A percentile compares a stretch with the other conserved stretches of the same genome.
Evolutionary conservation across 2,329 filamentous ascomycete species (phyloP).

Genomic region (Aspergillus ustus): DNA sequence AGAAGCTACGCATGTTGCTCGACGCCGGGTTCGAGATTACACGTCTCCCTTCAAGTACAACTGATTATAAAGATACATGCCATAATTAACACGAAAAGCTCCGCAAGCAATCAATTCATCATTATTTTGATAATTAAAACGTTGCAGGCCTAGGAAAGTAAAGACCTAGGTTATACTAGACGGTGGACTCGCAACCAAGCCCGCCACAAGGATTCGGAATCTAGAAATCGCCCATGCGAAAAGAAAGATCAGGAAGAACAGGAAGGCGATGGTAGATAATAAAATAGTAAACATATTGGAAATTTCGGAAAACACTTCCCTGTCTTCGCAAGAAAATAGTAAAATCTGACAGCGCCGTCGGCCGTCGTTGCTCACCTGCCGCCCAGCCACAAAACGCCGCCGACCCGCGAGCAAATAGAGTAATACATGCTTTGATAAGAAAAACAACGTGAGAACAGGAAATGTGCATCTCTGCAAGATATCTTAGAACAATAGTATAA

Average conservation of each 20-base stretch:
- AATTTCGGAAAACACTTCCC: constrained; percentile 3
- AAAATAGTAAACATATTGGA: constrained; percentile 15
- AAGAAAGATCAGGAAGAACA: constrained; percentile 7
- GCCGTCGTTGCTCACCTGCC: constrained; percentile 28
- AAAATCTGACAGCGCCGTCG: constrained; percentile 29
- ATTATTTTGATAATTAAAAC: background rate
- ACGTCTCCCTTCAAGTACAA: background rate
- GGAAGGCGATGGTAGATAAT: constrained; percentile 10
- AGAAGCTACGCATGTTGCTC: background rate
- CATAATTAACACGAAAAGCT: background rate
- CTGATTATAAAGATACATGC: background rate
- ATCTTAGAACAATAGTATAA: constrained; percentile 17
- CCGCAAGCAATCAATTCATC: background rate
- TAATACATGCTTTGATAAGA: constrained; percentile 25
- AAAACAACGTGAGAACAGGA: constrained; percentile 16
- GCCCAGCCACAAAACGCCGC: constrained; percentile 30
- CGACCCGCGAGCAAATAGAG: constrained; percentile 21
- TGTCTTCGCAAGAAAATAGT: constrained; percentile 26
- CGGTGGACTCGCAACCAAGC: background rate
- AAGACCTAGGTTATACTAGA: background rate
- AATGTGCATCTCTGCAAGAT: constrained; percentile 22
- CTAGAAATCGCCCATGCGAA: constrained; percentile 5
- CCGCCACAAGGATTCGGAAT: constrained; percentile 3
- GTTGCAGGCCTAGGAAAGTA: background rate
- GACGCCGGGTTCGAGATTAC: background rate